Conservation (phyloP, 208 protist genomes). For the Leishmania guyanensis region DNA sequence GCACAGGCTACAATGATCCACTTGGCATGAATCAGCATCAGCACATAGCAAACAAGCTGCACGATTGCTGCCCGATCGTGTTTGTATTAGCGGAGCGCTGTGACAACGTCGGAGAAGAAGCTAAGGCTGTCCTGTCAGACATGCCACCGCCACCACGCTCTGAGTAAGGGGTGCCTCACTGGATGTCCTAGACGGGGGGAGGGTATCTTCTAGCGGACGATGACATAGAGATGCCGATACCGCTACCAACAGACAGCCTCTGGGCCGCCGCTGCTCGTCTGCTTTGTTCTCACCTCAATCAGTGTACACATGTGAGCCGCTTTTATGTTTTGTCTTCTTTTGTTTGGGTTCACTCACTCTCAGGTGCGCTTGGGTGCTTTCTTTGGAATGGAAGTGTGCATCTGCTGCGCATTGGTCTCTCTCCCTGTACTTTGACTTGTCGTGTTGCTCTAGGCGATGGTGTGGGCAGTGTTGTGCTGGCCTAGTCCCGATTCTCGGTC, state of each 20-base stretch:
- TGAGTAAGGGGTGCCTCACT: conserved; percentile 7
- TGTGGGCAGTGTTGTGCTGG: neutral
- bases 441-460: neutral
- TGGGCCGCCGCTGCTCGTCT: neutral
- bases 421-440: neutral
- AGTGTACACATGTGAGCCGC: neutral
- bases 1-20: conserved; percentile 52
- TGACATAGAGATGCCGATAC: neutral
- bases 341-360: neutral
- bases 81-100: conserved; percentile 43
- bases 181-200: neutral
- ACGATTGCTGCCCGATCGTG: conserved; percentile 38
- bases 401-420: neutral
- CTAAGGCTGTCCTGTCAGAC: conserved; percentile 44
- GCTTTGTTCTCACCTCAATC: neutral
- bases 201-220: neutral
- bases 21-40: conserved; percentile 35
- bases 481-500: neutral
- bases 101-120: conserved; percentile 60
- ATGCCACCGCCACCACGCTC: conserved; percentile 34
- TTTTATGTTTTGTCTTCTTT: neutral
- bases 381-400: neutral
- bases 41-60: conserved; percentile 43
- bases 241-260: neutral
- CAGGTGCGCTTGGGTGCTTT: neutral